These are phyloP conservation scores for Phytophthora litchii DNA, from an alignment of 352 stramenopile genomes.

Conservation along the genomic window DNA sequence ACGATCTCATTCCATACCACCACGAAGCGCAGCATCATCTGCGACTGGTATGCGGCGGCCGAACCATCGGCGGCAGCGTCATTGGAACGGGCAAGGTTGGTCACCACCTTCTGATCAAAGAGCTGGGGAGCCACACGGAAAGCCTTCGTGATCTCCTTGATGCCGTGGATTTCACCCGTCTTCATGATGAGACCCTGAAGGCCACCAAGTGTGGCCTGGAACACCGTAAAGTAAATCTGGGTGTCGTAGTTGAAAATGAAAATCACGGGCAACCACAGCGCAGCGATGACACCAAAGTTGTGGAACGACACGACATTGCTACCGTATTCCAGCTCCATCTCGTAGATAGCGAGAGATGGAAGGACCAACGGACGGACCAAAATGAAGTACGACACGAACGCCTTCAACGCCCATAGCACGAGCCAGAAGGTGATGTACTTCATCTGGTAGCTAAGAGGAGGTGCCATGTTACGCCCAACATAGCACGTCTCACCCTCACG, in stretches of 20 bases:
- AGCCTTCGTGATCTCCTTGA: slow-evolving; percentile 69
- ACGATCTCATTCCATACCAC: slow-evolving; percentile 85
- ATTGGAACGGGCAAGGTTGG: slow-evolving; percentile 59
- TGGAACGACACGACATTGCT: slow-evolving; percentile 72
- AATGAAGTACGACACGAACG: slow-evolving; percentile 75
- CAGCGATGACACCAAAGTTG: slow-evolving; percentile 66
- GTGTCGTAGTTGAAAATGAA: slow-evolving; percentile 86
- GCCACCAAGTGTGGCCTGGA: slow-evolving; percentile 61
- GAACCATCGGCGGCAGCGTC: slow-evolving; percentile 52
- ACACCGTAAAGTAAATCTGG: slow-evolving; percentile 81
- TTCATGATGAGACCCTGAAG: slow-evolving; percentile 71
- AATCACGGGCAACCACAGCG: slow-evolving; percentile 68
- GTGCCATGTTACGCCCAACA: slow-evolving; percentile 72
- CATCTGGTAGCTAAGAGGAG: slow-evolving; percentile 56
- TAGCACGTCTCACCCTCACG: slow-evolving; percentile 72
- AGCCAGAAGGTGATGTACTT: slow-evolving; percentile 78
- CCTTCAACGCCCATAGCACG: slow-evolving; percentile 62
- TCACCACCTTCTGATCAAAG: slow-evolving; percentile 80
- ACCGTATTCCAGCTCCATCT: slow-evolving; percentile 65
- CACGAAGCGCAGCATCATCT: slow-evolving; percentile 83
- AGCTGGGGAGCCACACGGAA: slow-evolving; percentile 70
- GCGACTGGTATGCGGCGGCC: slow-evolving; percentile 58
- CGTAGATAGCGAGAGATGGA: slow-evolving; percentile 72
- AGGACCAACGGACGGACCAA: slow-evolving; percentile 67
- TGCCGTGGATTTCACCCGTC: slow-evolving; percentile 71